phyloP scores from a whole-genome alignment of 1,139 yeast species.

The Lodderomyces pseudojiufengensis region DNA sequence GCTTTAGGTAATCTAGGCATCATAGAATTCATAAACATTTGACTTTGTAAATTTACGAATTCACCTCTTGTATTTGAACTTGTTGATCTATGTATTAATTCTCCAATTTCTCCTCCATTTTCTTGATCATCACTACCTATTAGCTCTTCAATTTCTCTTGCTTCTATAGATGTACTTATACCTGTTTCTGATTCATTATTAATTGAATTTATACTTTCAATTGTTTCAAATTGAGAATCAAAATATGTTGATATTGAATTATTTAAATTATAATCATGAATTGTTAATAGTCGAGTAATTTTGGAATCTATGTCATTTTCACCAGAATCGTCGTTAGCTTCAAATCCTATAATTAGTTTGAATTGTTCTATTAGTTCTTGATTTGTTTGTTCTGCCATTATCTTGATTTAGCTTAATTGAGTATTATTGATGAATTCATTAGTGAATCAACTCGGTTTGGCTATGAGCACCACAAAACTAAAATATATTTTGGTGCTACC shows the following conservation, averaged over 20 bases:
- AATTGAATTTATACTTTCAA: constrained; percentile 10
- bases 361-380: constrained; percentile 31
- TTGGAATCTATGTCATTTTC: constrained; percentile 27
- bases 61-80: constrained; percentile 11
- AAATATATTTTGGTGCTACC: no score
- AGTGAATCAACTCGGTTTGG: no score
- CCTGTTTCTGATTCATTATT: background rate
- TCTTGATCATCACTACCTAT: constrained; percentile 12
- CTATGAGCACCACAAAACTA: no score
- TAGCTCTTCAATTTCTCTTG: constrained; percentile 4
- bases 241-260: constrained; percentile 48
- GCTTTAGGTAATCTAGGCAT: constrained; percentile 44
- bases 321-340: constrained; percentile 22
- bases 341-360: constrained; percentile 34
- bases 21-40: constrained; percentile 31
- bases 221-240: constrained; percentile 44
- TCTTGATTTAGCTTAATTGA: no score
- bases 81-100: constrained; percentile 9
- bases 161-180: constrained; percentile 16
- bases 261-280: constrained; percentile 48
- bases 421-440: no score
- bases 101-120: constrained; percentile 5
- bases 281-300: constrained; percentile 34
- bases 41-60: constrained; percentile 29
- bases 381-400: no score